Evolutionary conservation across 2,329 filamentous ascomycete genomes (phyloP).

Genomic region (Alternaria sp.): DNA sequence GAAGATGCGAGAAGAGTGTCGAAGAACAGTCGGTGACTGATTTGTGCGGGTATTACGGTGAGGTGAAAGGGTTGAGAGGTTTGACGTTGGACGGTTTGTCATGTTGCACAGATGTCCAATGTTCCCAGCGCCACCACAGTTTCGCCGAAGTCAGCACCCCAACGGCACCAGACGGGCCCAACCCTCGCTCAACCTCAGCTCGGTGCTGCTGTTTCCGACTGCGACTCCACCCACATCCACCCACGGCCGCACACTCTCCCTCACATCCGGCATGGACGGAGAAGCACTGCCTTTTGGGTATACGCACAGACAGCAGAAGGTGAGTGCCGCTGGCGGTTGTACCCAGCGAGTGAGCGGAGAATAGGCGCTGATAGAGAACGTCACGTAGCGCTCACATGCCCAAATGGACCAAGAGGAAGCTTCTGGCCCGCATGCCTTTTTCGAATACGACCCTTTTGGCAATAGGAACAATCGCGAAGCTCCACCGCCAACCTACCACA

Average conservation of each 20-base stretch:
- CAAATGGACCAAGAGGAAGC: constrained; percentile 43
- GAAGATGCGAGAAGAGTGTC: background rate
- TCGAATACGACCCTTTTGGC: constrained; percentile 4
- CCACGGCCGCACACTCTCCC: background rate
- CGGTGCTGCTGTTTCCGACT: constrained; percentile 1
- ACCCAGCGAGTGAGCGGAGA: constrained; percentile 11
- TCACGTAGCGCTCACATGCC: constrained; percentile 44
- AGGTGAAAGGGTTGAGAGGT: background rate
- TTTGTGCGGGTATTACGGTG: background rate
- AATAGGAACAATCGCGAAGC: constrained; percentile 2
- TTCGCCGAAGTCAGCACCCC: constrained; percentile 22
- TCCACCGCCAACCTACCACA: background rate
- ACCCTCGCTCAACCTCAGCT: constrained; percentile 1
- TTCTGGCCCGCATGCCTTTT: constrained; percentile 9
- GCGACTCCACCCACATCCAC: constrained; percentile 6
- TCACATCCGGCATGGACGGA: constrained; percentile 31
- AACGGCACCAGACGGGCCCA: constrained; percentile 7
- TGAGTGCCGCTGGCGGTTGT: constrained; percentile 24
- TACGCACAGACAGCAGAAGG: constrained; percentile 47
- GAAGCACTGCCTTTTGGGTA: constrained; percentile 43
- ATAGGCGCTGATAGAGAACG: constrained; percentile 20
- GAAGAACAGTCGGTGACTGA: background rate
- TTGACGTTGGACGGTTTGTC: constrained; percentile 7
- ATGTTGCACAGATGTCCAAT: background rate
- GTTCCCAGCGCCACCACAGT: constrained; percentile 20